Base-by-base conservation (phyloP, 2,329 filamentous ascomycete genomes). In the Xylariales sp. region DNA sequence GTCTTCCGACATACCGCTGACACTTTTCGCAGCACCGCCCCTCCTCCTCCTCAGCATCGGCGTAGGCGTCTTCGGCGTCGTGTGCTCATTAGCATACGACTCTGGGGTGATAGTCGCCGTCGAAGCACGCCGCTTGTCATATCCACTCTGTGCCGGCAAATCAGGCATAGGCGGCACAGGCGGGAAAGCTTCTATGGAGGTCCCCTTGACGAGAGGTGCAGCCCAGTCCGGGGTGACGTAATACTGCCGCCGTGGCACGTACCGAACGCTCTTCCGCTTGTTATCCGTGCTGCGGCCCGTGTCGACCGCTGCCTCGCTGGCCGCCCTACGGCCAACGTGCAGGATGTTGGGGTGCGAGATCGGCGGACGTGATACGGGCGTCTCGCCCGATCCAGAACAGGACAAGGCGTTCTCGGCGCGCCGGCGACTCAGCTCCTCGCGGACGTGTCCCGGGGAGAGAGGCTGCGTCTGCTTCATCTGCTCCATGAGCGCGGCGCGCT, bases 231-330 rank as follows among this genome's bases (percentile, higher is more conserved):
- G 36, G 7, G 8, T 14, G 9, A 16, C 14, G 10, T 4, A 22
- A 7, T 12, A 21, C 3, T 16, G 31, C 6, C 22, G 14, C 31
- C 36, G 24, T 18, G 11, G 24, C 22, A 25, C 22, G 36, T 10
- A 32, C 10, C 18, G 11, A n/a, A 33, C 29, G 36, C 36, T 39
- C 15, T 24, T 22, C 18, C 42, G 42, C 36, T 35, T 40, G 8
- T 27, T 22, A 15, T 15, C 35, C 35, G 28, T 35, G 35, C 36
- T 29, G n/a, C n/a, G n/a, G 10, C 42, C 16, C 3, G 16, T 18
- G 15, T 32, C 15, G 11, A 31, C 4, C 6, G 21, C 42, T 7
- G 35, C 21, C 36, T 44, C 42, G 22, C 36, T 39, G 28, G 14
- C 20, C 3, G 31, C 36, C 4, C 31, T 38, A 6, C 21, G 21